Base-by-base conservation (phyloP, 441 rosid species). In the Kokia cookei region DNA sequence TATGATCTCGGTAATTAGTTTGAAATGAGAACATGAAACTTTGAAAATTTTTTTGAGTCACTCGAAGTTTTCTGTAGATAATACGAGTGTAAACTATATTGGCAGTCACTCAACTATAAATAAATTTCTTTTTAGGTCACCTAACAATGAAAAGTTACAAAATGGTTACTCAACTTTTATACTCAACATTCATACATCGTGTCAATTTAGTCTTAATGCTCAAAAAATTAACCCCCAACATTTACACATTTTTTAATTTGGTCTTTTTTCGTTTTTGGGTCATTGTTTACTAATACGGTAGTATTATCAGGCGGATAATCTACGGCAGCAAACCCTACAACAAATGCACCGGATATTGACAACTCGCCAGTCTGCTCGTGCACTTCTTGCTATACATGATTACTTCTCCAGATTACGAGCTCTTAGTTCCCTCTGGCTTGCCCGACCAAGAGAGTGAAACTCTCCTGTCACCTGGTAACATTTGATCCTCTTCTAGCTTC, bases 401-500 rank as follows among this genome's bases (percentile, higher is more conserved):
- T 96, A 93, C 80, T 91, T 91, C 74, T 87, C 89, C 63, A 82
- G 98, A 55, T 81, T 96, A 72, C 97, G 99, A 1, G 98, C 99
- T 75, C 97, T 96, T 77, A 96, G 99, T 83, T 92, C 98, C 40
- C 89, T 93, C 17, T 96, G 99, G 99, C 93, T 93, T 17, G 98
- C 98, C 47, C 89, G 98, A 57, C 98, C 99, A 50, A 82, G 88
- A 79, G 97, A 95, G 73, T 95, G 84, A 90, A 75, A 53, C 42
- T 13, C 53, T 7, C 59, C 60, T 6, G 45, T 68, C 50, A 22
- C 69, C 57, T 19, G 35, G 12, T 62, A 57, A 17, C 55, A 63
- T 50, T 68, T 0, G 8, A 13, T 27, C 15, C 62, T 58, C 11
- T 13, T 68, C 22, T 27, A 5, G 59, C 4, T n/a, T 63, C 29